Evolutionary conservation across 2,329 filamentous ascomycete species (phyloP).

Genomic region (Westerdykella ornata): DNA sequence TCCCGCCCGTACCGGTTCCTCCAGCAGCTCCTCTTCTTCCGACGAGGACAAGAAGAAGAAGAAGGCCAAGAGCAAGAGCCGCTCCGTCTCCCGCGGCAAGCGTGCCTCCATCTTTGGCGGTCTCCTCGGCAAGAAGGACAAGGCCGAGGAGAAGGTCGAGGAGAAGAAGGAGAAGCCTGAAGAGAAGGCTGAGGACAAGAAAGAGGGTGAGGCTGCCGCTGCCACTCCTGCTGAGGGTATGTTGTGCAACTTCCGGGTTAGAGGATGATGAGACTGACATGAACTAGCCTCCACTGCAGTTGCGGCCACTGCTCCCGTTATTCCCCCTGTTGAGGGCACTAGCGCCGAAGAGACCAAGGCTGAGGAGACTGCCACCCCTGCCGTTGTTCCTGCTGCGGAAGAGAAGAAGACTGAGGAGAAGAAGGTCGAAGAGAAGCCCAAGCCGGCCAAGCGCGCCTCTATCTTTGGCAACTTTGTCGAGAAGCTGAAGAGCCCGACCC

Average conservation of each 20-base stretch:
- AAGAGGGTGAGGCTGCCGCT: constrained; percentile 36
- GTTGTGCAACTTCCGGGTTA: constrained; percentile 4
- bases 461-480: constrained; percentile 73
- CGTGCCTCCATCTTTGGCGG: constrained; percentile 53
- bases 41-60: constrained; percentile 43
- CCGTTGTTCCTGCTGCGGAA: constrained; percentile 37
- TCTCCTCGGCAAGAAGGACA: constrained; percentile 57
- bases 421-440: constrained; percentile 47
- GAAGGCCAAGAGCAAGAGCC: constrained; percentile 51
- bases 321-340: constrained; percentile 9
- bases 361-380: constrained; percentile 30
- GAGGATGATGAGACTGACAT: constrained; percentile 6
- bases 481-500: constrained; percentile 44
- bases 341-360: constrained; percentile 41
- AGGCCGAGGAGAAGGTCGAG: constrained; percentile 41
- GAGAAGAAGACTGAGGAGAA: constrained; percentile 44
- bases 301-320: constrained; percentile 32
- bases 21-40: constrained; percentile 39
- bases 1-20: constrained; percentile 35
- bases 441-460: constrained; percentile 74
- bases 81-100: constrained; percentile 54
- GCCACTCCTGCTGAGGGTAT: constrained; percentile 28
- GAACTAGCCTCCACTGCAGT: constrained; percentile 11
- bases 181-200: constrained; percentile 30
- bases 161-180: constrained; percentile 38